A percentile compares a stretch with the other conserved stretches of the same genome.
phyloP scores from a whole-genome alignment of 306 rosid species.

The Dryas alaskensis region DNA sequence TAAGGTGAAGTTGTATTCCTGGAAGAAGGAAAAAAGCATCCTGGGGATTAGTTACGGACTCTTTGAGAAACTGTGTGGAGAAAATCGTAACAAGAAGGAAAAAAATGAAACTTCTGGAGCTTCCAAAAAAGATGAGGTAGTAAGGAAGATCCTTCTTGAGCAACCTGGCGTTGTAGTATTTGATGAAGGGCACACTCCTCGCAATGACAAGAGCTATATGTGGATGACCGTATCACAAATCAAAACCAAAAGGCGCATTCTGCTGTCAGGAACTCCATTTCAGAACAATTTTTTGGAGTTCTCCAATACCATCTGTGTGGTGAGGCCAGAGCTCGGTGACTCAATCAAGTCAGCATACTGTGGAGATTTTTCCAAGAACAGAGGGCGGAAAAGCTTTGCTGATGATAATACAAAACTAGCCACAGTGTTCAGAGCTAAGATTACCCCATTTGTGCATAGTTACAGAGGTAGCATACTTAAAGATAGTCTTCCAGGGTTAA shows the following conservation, averaged over 20 bases:
- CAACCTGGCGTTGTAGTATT: constrained; percentile 49
- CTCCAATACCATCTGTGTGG: constrained; percentile 47
- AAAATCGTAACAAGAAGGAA: not conserved
- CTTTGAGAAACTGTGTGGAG: constrained; percentile 42
- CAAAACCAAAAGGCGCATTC: constrained; percentile 49
- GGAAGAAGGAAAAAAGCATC: constrained; percentile 47
- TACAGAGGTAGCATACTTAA: constrained; percentile 48
- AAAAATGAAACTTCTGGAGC: not conserved
- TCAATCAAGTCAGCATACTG: not conserved
- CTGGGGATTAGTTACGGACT: constrained; percentile 54
- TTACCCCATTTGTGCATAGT: constrained; percentile 52
- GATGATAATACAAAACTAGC: constrained; percentile 15
- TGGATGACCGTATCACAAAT: constrained; percentile 47
- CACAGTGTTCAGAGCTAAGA: constrained; percentile 29
- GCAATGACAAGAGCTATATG: constrained; percentile 31
- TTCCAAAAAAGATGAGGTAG: not conserved
- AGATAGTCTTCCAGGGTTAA: constrained; percentile 61
- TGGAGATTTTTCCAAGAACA: not conserved
- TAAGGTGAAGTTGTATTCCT: constrained; percentile 44
- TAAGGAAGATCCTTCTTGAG: constrained; percentile 41
- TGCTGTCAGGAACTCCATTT: constrained; percentile 76
- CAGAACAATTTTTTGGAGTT: constrained; percentile 69
- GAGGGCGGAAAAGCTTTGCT: constrained; percentile 5
- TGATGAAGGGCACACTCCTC: constrained; percentile 64
- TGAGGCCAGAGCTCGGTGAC: constrained; percentile 35